phyloP scores from a whole-genome alignment of 2,329 filamentous ascomycete genomes.

The Ceratocystis colombiana region DNA sequence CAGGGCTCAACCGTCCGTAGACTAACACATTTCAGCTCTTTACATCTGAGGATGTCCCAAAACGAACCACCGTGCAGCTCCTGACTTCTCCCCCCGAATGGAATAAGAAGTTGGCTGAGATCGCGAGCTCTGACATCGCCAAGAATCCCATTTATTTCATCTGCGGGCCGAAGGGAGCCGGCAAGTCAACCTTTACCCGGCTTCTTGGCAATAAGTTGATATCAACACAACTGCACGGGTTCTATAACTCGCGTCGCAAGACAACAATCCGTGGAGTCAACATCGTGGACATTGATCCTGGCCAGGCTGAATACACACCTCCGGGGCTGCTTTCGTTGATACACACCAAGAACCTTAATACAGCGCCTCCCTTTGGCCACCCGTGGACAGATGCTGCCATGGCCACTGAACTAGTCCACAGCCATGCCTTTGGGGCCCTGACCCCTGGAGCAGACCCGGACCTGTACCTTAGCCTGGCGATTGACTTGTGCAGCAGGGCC shows the following conservation, averaged over 20 bases:
- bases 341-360: constrained; percentile 48
- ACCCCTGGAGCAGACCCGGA: constrained; percentile 56
- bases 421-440: constrained; percentile 56
- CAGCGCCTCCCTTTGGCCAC: constrained; percentile 60
- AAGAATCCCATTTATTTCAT: constrained; percentile 43
- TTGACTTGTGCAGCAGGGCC: constrained; percentile 54
- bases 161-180: constrained; percentile 60
- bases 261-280: constrained; percentile 34
- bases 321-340: constrained; percentile 61
- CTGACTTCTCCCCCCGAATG: constrained; percentile 49
- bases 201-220: constrained; percentile 57
- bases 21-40: constrained; percentile 39
- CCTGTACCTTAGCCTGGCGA: constrained; percentile 54
- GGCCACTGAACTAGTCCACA: constrained; percentile 39
- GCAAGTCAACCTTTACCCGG: constrained; percentile 65
- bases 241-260: constrained; percentile 25
- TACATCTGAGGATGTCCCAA: constrained; percentile 44
- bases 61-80: constrained; percentile 42
- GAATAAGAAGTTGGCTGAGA: constrained; percentile 47
- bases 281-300: constrained; percentile 67
- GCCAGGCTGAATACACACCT: constrained; percentile 63
- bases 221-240: constrained; percentile 35
- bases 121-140: constrained; percentile 30
- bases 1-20: constrained; percentile 10
- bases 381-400: constrained; percentile 31